Base-by-base conservation (phyloP, 371 early-diverging fungal species). In the Sanchytrium tribonematis region DNA sequence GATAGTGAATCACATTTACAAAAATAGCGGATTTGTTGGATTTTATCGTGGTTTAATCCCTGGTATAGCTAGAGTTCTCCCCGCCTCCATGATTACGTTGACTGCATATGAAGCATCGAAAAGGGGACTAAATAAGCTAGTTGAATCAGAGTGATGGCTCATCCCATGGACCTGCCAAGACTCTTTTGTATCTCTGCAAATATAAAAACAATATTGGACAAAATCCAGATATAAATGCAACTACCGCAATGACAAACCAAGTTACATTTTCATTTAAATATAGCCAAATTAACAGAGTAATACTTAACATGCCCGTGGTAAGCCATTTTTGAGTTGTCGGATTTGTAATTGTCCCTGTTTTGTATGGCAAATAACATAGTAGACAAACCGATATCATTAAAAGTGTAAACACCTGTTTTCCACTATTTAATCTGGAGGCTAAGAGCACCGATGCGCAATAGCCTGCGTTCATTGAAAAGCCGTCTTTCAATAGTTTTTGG, bases 21-120 rank as follows among this genome's bases (percentile, higher is more conserved):
- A 74, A 12, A 69, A 72, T 71, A 94, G 95, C 74, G 90, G 93
- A 0, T 67, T 87, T 2, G 66, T 77, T 22, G 96, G 93, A 0
- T 94, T 96, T 73, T 95, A 93, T 82, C 92, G 93, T 77, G 97
- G 97, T 0, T 78, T 95, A 71, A 90, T 87, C 0, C 87, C 93
- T 0, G 89, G 85, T 69, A 78, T 91, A 27, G 75, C 93, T 17
- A 82, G 94, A 22, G 93, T 97, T 0, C 77, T 95, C 31, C 97
- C 97, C 0, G 93, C 94, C 1, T 93, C 94, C 1, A 86, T 89
- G 70, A 85, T 96, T 29, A 97, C 96, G 0, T 95, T 95, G 81
- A 80, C 85, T 27, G 91, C 91, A 0, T 97, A 97, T 74, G 97
- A 97, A 77, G 48, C 48, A 48, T 12, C 48, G 5, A 48, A 48